These are phyloP conservation scores for Mycothermus thermophilus DNA, from an alignment of 495 filamentous ascomycete species.

Conservation along the genomic window DNA sequence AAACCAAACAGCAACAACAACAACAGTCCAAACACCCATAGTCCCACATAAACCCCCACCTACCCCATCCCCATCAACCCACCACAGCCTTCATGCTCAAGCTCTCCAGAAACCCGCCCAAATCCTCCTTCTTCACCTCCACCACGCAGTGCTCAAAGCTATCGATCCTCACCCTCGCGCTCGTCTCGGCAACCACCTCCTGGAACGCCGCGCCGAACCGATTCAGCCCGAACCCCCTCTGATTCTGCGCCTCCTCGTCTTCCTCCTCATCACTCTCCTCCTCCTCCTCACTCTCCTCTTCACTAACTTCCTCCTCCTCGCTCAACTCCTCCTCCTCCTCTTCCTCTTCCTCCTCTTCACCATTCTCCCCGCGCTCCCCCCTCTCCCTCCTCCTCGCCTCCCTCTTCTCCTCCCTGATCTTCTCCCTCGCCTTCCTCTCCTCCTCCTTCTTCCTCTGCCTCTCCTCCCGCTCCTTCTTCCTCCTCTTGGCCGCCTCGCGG, in stretches of 20 bases:
- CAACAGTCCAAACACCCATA: neutral
- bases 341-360: conserved; percentile 31
- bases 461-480: conserved; percentile 43
- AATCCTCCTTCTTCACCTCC: conserved; percentile 90
- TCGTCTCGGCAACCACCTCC: conserved; percentile 85
- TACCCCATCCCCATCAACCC: conserved; percentile 37
- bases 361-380: conserved; percentile 41
- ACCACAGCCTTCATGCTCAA: conserved; percentile 86
- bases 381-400: conserved; percentile 31
- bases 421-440: conserved; percentile 43
- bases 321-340: conserved; percentile 12
- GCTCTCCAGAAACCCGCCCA: conserved; percentile 79
- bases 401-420: conserved; percentile 48
- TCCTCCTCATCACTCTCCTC: conserved; percentile 52
- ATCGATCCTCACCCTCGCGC: conserved; percentile 78
- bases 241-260: conserved; percentile 39
- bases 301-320: conserved; percentile 26
- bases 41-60: neutral
- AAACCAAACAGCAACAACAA: neutral
- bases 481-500: conserved; percentile 47
- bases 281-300: conserved; percentile 35
- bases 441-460: conserved; percentile 46
- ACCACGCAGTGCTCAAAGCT: conserved; percentile 96
- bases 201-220: conserved; percentile 91
- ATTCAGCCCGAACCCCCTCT: conserved; percentile 60